Base-by-base conservation (phyloP, 2,329 filamentous ascomycete genomes). In the Hansfordia pulvinata region DNA sequence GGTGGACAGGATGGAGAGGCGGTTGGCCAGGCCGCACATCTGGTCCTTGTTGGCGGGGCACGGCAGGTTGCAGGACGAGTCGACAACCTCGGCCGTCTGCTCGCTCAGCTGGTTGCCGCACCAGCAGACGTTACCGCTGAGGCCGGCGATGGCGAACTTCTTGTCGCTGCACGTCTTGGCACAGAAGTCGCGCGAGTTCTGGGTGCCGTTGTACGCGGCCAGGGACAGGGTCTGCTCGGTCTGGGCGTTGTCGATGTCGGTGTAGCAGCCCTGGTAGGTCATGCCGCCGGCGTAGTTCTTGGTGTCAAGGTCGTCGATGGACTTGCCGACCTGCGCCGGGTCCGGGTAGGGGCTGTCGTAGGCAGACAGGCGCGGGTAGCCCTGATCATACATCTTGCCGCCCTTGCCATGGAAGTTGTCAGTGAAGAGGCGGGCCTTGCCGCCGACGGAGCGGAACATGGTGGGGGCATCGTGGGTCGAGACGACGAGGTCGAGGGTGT, bases 201-300 rank as follows among this genome's bases (percentile, higher is more conserved):
- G 30, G 0, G 40, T 33, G n/a, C 17, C 22, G 12, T 38, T 33
- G n/a, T n/a, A n/a, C n/a, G n/a, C n/a, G n/a, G n/a, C n/a, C n/a
- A n/a, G n/a, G n/a, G n/a, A n/a, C n/a, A n/a, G n/a, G n/a, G n/a
- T n/a, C n/a, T n/a, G n/a, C n/a, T n/a, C n/a, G n/a, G n/a, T n/a
- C n/a, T n/a, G n/a, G n/a, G n/a, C n/a, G n/a, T n/a, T n/a, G n/a
- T n/a, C n/a, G n/a, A n/a, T n/a, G 26, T 53, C 49, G 6, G 40
- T 41, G 34, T 39, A 54, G 38, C 51, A 54, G 10, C 50, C 51
- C n/a, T 34, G 38, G 31, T 48, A 51, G 2, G 43, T 50, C 46
- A 52, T 46, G 28, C 44, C 43, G 6, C n/a, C n/a, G n/a, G n/a
- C n/a, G n/a, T n/a, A n/a, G n/a, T n/a, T n/a, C n/a, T n/a, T n/a